Evolutionary conservation across 345 rosid genomes (phyloP).

Genomic region (Gossypium mustelinum): DNA sequence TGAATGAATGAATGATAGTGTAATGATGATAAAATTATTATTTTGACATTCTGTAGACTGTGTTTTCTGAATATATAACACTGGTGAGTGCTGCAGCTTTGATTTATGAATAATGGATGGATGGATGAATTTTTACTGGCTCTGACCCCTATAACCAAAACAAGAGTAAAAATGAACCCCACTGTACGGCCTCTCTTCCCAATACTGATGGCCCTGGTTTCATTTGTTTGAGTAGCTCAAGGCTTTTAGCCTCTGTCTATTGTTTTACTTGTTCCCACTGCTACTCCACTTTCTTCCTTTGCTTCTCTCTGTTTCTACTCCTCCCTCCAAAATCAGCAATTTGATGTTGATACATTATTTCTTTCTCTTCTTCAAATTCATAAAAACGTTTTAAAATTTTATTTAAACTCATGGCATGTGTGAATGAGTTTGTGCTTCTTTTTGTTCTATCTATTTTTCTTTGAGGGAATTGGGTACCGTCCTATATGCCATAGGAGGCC

Average conservation of each 20-base stretch:
- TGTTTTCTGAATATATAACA: background rate
- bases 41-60: slow-evolving; percentile 32
- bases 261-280: slow-evolving; percentile 19
- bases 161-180: background rate
- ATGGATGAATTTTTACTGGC: slow-evolving; percentile 2
- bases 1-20: slow-evolving; percentile 40
- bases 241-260: slow-evolving; percentile 18
- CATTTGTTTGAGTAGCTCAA: slow-evolving; percentile 18
- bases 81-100: slow-evolving; percentile 9
- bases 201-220: background rate
- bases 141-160: background rate
- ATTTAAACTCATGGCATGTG: too few relatives aligned
- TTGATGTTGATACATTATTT: background rate
- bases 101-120: slow-evolving; percentile 7
- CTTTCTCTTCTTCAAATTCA: too few relatives aligned
- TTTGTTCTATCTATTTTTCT: too few relatives aligned
- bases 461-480: too few relatives aligned
- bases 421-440: too few relatives aligned
- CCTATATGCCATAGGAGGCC: too few relatives aligned
- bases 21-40: slow-evolving; percentile 53
- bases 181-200: slow-evolving; percentile 24
- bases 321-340: background rate
- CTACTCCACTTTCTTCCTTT: background rate
- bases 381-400: too few relatives aligned
- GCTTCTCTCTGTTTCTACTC: slow-evolving; percentile 1